Evolutionary conservation across 108 stramenopile species (phyloP).

Genomic region (Phaeodactylum tricornutum): DNA sequence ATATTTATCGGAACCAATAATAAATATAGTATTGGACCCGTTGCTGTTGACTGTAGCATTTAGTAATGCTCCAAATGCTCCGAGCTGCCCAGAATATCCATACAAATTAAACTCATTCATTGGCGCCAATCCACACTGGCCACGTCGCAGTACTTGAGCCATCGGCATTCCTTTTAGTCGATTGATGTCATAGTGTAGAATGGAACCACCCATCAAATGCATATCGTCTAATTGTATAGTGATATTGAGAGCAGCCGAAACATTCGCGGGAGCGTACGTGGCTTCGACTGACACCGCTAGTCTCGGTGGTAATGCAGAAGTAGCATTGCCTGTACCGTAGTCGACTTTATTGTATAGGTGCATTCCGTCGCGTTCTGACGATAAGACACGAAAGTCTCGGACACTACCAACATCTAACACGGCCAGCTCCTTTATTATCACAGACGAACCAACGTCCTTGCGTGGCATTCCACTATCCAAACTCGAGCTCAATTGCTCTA

Average conservation of each 20-base stretch:
- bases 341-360: background rate
- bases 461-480: background rate
- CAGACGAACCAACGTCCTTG: background rate
- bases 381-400: background rate
- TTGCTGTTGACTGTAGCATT: background rate
- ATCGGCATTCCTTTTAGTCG: background rate
- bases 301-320: background rate
- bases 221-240: background rate
- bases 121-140: background rate
- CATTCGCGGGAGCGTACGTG: background rate
- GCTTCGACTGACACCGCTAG: background rate
- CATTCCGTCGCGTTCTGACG: background rate
- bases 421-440: background rate
- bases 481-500: background rate
- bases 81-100: background rate
- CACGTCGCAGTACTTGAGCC: background rate
- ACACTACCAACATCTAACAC: background rate
- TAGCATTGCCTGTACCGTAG: background rate
- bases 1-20: background rate
- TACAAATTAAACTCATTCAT: background rate
- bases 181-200: background rate
- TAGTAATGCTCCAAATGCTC: background rate
- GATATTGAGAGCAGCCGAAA: background rate
- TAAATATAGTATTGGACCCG: background rate
- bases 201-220: background rate